These are phyloP conservation scores for Podospora tetraspora DNA, from an alignment of 495 filamentous ascomycete species.

Conservation along the genomic window DNA sequence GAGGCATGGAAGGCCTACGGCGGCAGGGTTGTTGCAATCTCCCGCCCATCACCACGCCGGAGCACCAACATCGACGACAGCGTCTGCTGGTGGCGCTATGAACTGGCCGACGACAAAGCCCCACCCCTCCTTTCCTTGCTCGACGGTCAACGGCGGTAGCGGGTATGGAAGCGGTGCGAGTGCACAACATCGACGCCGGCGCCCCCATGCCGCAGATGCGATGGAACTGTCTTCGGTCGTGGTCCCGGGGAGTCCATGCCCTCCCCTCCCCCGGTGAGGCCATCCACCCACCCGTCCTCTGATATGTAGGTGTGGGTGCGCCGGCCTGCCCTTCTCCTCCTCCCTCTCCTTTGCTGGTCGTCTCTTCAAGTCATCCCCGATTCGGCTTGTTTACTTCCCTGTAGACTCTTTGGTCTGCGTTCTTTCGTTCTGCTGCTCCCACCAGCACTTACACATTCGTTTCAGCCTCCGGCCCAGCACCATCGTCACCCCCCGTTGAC, in stretches of 20 bases:
- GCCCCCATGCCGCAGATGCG: background rate
- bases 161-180: background rate
- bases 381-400: slow-evolving; percentile 34
- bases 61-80: background rate
- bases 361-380: slow-evolving; percentile 31
- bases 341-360: slow-evolving; percentile 18
- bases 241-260: background rate
- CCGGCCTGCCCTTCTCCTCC: slow-evolving; percentile 13
- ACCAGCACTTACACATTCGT: slow-evolving; percentile 30
- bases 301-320: background rate
- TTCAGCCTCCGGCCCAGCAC: slow-evolving; percentile 27
- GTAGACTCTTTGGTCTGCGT: slow-evolving; percentile 44
- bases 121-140: background rate
- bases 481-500: slow-evolving; percentile 20
- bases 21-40: background rate
- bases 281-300: background rate
- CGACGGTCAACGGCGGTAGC: background rate
- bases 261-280: background rate
- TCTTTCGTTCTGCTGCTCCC: slow-evolving; percentile 37
- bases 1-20: background rate
- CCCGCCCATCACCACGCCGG: background rate
- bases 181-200: background rate
- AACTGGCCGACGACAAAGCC: background rate
- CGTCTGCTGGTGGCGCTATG: background rate
- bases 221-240: background rate